Evolutionary conservation across 305 asterid genomes (phyloP), one percentile per base, ranked within the genome.

Genomic region (Fraxinus baroniana): DNA sequence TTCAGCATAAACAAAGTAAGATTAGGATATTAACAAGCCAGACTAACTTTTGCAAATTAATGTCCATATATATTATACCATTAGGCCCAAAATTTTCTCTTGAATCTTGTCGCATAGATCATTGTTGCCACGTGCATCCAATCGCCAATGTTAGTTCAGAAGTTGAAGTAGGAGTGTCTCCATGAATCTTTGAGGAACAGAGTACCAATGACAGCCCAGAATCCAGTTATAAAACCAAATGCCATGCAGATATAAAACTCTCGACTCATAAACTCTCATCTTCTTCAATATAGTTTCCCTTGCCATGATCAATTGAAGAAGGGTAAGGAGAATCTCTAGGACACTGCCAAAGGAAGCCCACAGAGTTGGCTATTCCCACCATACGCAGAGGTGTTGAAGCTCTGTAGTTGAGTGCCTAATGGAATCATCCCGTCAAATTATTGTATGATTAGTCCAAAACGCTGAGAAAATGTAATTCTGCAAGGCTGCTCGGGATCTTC

Each of bases 361-460:
- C 24, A n/a, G 66, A 55, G 26, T 55, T 55, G 66, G 66, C 26
- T 55, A 55, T 55, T 55, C 66, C 66, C 66, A 55, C 3, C 2
- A 55, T 55, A 55, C 9, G 3, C 9, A 55, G 10, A 49, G 66
- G 64, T 5, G 66, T n/a, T 55, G 24, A 55, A 55, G 24, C 66
- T 55, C 66, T n/a, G 66, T n/a, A 55, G 66, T 6, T 55, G 26
- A 55, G 66, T 55, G 30, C 81, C 71, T 8, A 74, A 22, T 24
- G 88, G 88, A 74, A 87, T 83, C 77, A 44, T 57, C 10, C 87
- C 88, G 71, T 78, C 72, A 87, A 76, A 12, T 83, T 81, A 46
- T 87, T 85, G 74, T 78, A 17, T n/a, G 87, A 85, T 46, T 85
- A 77, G 32, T 87, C 82, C n/a, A 83, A 36, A 6, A 66, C 3